phyloP scores from a whole-genome alignment of 2,329 filamentous ascomycete genomes.

The Alternaria ventricosa region DNA sequence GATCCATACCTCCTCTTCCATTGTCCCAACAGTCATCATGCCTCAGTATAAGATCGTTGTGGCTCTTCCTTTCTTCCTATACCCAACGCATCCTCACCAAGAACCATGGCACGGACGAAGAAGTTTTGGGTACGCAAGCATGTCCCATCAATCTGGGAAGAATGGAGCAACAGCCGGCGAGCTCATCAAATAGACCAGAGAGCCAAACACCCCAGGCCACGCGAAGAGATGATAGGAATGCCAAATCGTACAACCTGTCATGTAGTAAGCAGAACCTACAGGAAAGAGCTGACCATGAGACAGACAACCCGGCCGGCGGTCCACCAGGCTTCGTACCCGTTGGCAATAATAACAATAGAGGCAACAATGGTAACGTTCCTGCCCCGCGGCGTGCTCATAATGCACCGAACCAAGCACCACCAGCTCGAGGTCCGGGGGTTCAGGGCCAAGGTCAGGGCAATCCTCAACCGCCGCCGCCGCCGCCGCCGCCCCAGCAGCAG shows the following conservation, averaged over 20 bases:
- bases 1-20: background rate
- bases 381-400: background rate
- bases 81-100: background rate
- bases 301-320: background rate
- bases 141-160: background rate
- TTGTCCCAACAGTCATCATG: background rate
- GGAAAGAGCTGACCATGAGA: background rate
- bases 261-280: background rate
- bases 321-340: background rate
- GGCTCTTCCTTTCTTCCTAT: background rate
- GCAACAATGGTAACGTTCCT: background rate
- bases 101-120: background rate
- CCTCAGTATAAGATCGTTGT: background rate
- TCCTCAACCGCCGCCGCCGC: background rate
- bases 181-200: background rate
- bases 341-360: background rate
- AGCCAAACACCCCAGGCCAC: background rate
- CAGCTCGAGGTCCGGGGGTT: too few relatives aligned
- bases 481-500: background rate
- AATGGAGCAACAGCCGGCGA: background rate
- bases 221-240: background rate
- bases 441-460: background rate
- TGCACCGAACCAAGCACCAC: background rate
- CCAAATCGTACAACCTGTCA: background rate
- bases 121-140: background rate